These are phyloP conservation scores for Vitis hybrid DNA, from an alignment of 177 flowering plant species.

Conservation along the genomic window DNA sequence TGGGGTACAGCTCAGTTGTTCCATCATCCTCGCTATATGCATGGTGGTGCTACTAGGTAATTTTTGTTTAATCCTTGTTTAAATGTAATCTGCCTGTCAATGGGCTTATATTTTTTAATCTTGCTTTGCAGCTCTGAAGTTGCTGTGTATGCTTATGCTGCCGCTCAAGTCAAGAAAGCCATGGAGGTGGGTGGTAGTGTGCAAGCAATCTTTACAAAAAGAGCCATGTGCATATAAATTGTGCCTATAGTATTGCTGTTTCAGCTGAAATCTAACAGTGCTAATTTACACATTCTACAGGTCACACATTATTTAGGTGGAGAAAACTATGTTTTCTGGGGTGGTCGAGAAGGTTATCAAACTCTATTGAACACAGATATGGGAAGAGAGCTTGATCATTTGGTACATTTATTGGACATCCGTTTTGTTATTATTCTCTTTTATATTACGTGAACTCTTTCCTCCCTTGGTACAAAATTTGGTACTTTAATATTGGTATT, in stretches of 20 bases:
- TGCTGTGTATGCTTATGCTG: constrained; percentile 88
- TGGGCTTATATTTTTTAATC: neutral
- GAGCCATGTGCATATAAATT: neutral
- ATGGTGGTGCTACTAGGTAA: constrained; percentile 97
- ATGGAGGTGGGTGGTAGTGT: constrained; percentile 61
- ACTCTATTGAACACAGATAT: constrained; percentile 91
- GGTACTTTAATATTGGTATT: neutral
- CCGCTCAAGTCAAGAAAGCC: constrained; percentile 99
- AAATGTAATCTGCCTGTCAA: neutral
- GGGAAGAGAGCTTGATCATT: constrained; percentile 90
- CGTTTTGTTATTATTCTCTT: neutral
- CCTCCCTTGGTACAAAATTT: neutral
- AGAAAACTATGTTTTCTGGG: constrained; percentile 97
- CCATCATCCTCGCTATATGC: constrained; percentile 96
- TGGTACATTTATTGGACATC: constrained; percentile 45
- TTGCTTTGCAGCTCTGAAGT: constrained; percentile 70
- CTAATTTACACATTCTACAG: constrained; percentile 30
- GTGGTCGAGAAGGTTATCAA: constrained; percentile 98
- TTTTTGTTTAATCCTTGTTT: neutral
- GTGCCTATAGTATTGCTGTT: neutral
- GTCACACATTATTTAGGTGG: constrained; percentile 97
- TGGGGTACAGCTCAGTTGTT: constrained; percentile 99
- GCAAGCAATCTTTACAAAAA: neutral
- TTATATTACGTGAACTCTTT: neutral
- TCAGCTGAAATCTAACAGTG: neutral